Evolutionary conservation across 2,329 filamentous ascomycete genomes (phyloP), one percentile per base, ranked within the genome.

Genomic region (Beauveria rudraprayagi): DNA sequence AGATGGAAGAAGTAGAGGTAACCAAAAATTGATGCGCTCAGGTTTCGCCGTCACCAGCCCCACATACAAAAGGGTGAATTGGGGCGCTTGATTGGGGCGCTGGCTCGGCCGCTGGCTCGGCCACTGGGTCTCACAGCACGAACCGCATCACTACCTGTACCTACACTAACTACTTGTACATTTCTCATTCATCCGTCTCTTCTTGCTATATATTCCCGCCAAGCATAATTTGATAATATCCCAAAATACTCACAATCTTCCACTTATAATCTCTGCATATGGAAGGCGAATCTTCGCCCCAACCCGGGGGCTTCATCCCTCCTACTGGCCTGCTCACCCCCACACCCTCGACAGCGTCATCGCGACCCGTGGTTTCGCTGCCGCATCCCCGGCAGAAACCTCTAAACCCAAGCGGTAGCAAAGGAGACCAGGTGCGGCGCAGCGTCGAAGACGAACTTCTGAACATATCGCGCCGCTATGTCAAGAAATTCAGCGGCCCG

Each of bases 401-500:
- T 0, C 69, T 88, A 1, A 74, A 75, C 16, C 76, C 83, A 0
- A 83, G 84, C 0, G 86, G 83, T 0, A 77, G 73, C 40, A 87
- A 86, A 65, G 85, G 87, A 66, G 82, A 84, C 60, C 77, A 82
- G 50, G 80, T 85, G 10, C 76, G 84, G 48, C 74, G 81, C n/a
- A 86, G 82, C 65, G 77, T 83, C 6, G 80, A 84, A 47, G 76
- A 79, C 8, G 77, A 77, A 11, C 71, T 87, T 17, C 68, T 83
- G 52, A 73, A 81, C 63, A 76, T 83, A 11, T 83, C 79, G 7
- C 79, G 84, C 6, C 81, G 83, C 43, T 87, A 82, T 61, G 78
- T 85, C 47, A 87, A 86, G 73, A 86, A 85, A 67, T 80, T 81
- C 60, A 77, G 77, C 47, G 70, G 74, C 0, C 70, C 75, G 0